Conservation (phyloP, 2,329 filamentous ascomycete species). For the Pseudogymnoascus sp. region DNA sequence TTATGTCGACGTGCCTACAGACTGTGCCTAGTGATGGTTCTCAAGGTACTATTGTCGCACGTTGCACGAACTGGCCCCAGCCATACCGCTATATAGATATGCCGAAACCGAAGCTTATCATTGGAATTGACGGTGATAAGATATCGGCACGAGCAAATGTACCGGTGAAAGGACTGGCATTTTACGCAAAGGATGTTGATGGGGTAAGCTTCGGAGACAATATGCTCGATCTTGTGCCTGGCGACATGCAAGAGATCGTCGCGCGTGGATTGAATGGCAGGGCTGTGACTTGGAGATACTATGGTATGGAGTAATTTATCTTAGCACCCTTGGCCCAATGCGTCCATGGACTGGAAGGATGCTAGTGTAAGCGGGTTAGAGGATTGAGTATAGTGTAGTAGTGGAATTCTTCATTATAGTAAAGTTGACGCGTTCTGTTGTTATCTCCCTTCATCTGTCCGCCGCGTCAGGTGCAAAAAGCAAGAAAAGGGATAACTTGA, state of each 20-base stretch:
- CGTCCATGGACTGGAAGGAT: neutral
- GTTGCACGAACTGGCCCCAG: constrained; percentile 60
- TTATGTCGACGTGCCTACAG: neutral
- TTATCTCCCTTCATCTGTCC: no score
- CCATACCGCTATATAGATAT: constrained; percentile 48
- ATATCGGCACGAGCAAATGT: constrained; percentile 49
- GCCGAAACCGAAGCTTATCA: neutral
- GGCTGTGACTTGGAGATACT: neutral
- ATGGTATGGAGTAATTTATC: neutral
- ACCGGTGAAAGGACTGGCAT: constrained; percentile 53
- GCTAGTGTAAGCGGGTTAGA: neutral
- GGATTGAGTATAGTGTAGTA: neutral
- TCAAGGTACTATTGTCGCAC: constrained; percentile 43
- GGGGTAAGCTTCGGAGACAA: constrained; percentile 53
- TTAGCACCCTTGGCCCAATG: neutral
- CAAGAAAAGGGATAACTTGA: no score
- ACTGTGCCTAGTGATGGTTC: constrained; percentile 30
- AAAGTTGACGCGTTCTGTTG: no score
- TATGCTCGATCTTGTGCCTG: constrained; percentile 54
- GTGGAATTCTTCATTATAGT: no score
- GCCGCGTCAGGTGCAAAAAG: no score
- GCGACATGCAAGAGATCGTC: constrained; percentile 44
- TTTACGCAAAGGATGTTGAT: constrained; percentile 46
- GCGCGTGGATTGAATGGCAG: constrained; percentile 32
- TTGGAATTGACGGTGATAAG: constrained; percentile 25